Evolutionary conservation across 2,329 filamentous ascomycete species (phyloP), one percentile per base, ranked within the genome.

Genomic region (Apiospora kogelbergensis): DNA sequence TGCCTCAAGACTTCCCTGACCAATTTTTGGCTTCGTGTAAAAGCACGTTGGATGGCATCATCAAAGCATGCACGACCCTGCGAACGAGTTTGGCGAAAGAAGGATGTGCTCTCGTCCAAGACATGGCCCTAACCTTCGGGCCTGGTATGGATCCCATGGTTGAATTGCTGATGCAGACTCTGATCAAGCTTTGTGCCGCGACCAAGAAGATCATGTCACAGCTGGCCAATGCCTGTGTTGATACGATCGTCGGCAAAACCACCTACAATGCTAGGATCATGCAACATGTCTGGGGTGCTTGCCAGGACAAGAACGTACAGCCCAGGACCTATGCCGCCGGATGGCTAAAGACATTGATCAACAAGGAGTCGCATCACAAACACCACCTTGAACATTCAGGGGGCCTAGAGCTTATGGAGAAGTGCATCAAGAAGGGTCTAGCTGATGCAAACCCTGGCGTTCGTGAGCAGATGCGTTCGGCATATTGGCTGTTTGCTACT

Each of bases 161-260:
- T 9, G 95, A 98, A 80, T 89, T 98, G 66, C 85, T 98, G 26
- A 89, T 98, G 81, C 94, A 97, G 76, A 91, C 89, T 37, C 89
- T 98, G 74, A 90, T 98, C 82, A 98, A 97, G 81, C 88, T 98
- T 72, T 95, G 92, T 73, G 93, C 91, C 11, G 91, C 90, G 30
- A 97, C 95, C 64, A 99, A 99, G 81, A 97, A 97, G 80, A 97
- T 99, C 73, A 90, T 89, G 69, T 94, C 94, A 0, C 91, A 97
- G 76, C 91, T 92, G 72, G 95, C 93, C 67, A 95, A 97, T 76
- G 79, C 84, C 20, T 93, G 93, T 0, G 90, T 97, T n/a, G 91
- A 96, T 73, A 89, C 86, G 24, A 90, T 99, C 67, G 88, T 98
- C 72, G 88, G 89, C 71, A 90, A 91, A 74, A 91, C 92, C 40